Conservation (phyloP, 2,329 filamentous ascomycete species). For the Alternaria gansuensis region DNA sequence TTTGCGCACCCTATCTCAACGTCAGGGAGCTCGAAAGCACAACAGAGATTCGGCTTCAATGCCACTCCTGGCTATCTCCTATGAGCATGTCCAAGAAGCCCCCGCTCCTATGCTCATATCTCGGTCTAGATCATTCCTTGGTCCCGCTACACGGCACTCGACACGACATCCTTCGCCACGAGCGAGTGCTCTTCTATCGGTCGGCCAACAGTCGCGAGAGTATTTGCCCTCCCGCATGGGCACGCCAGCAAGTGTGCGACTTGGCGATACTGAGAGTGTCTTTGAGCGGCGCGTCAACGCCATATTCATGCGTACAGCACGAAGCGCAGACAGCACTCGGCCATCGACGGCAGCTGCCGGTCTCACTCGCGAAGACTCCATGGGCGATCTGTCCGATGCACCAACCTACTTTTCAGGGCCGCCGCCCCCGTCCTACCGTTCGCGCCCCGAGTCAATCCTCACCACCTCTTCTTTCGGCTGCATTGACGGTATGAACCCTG, state of each 20-base stretch:
- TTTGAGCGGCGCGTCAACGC: conserved; percentile 32
- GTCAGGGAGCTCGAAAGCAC: conserved; percentile 23
- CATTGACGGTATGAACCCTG: conserved; percentile 45
- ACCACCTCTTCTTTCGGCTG: conserved; percentile 50
- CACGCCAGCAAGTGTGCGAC: conserved; percentile 24
- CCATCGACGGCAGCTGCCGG: conserved; percentile 29
- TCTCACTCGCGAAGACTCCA: conserved; percentile 39
- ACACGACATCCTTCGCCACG: conserved; percentile 16
- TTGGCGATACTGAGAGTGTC: conserved; percentile 24
- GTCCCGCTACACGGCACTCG: conserved; percentile 14
- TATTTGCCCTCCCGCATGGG: conserved; percentile 15
- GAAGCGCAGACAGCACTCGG: conserved; percentile 23
- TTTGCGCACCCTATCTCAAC: conserved; percentile 31
- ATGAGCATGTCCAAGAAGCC: conserved; percentile 23
- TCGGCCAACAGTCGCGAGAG: conserved; percentile 11
- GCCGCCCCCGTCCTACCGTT: conserved; percentile 48
- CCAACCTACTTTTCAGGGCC: conserved; percentile 47
- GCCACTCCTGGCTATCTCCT: conserved; percentile 33
- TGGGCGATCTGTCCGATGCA: conserved; percentile 46
- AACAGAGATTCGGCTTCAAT: conserved; percentile 40
- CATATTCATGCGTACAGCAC: conserved; percentile 21
- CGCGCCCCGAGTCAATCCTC: conserved; percentile 41
- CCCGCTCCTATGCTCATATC: conserved; percentile 17
- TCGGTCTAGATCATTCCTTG: conserved; percentile 23
- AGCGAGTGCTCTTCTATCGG: conserved; percentile 8